A percentile compares a stretch with the other conserved stretches of the same genome.
phyloP scores from a whole-genome alignment of 371 early-diverging fungal species.

The Thermomucor indicae-seudaticae region DNA sequence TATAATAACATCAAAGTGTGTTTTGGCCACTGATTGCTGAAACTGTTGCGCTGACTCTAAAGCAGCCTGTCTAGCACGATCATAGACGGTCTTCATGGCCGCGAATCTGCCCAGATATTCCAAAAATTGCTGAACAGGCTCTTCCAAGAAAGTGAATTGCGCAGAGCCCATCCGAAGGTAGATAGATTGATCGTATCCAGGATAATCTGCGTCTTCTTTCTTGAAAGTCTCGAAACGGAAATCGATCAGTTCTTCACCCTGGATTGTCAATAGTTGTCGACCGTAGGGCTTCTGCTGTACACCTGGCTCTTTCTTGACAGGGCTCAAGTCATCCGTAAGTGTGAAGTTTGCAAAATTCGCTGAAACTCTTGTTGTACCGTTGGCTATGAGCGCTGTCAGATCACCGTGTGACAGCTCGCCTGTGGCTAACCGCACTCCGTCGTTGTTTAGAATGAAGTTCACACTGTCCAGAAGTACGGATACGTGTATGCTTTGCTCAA shows the following conservation, averaged over 20 bases:
- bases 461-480: slow-evolving; percentile 77
- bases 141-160: slow-evolving; percentile 66
- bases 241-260: slow-evolving; percentile 87
- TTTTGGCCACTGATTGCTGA: slow-evolving; percentile 58
- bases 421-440: slow-evolving; percentile 76
- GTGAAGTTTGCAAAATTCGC: slow-evolving; percentile 87
- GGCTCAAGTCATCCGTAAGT: slow-evolving; percentile 60
- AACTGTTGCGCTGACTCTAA: slow-evolving; percentile 77
- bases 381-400: slow-evolving; percentile 59
- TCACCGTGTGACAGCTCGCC: slow-evolving; percentile 71
- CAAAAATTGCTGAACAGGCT: slow-evolving; percentile 52
- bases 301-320: slow-evolving; percentile 6
- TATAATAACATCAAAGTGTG: slow-evolving; percentile 85
- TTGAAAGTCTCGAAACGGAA: slow-evolving; percentile 80
- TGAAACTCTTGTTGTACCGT: slow-evolving; percentile 60
- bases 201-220: slow-evolving; percentile 49
- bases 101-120: slow-evolving; percentile 75
- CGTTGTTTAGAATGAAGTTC: slow-evolving; percentile 80
- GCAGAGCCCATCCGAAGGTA: slow-evolving; percentile 79
- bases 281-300: slow-evolving; percentile 12
- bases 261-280: slow-evolving; percentile 69
- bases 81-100: slow-evolving; percentile 84
- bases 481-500: slow-evolving; percentile 42
- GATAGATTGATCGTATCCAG: slow-evolving; percentile 85
- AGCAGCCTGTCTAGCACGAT: slow-evolving; percentile 85